A percentile compares a stretch with the other conserved stretches of the same genome.
phyloP scores from a whole-genome alignment of 495 filamentous ascomycete genomes.

The Daldinia vernicosa region DNA sequence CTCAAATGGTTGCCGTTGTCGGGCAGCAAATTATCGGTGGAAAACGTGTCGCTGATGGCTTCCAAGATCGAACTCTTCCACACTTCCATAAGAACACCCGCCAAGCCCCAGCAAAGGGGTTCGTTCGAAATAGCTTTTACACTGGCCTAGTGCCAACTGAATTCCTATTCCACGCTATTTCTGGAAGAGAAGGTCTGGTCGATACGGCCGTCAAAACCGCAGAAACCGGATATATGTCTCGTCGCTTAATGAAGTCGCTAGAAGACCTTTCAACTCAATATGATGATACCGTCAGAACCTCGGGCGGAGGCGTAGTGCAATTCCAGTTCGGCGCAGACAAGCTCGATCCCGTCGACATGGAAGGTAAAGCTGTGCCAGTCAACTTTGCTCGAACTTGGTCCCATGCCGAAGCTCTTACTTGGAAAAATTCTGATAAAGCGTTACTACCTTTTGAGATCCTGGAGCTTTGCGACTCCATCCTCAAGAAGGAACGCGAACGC shows the following conservation, averaged over 20 bases:
- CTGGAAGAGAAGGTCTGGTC: conserved; percentile 96
- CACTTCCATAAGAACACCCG: conserved; percentile 95
- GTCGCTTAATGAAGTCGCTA: conserved; percentile 95
- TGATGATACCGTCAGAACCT: conserved; percentile 93
- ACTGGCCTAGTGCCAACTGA: conserved; percentile 88
- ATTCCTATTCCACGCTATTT: conserved; percentile 98
- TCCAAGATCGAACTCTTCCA: conserved; percentile 92
- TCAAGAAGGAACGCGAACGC: conserved; percentile 71
- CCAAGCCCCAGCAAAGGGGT: conserved; percentile 92
- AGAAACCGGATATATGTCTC: conserved; percentile 98
- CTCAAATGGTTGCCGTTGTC: conserved; percentile 97
- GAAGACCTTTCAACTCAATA: conserved; percentile 93
- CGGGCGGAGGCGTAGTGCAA: conserved; percentile 84
- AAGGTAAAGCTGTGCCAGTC: conserved; percentile 90
- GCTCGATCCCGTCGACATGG: conserved; percentile 96
- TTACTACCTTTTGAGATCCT: conserved; percentile 79
- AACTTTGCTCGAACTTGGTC: conserved; percentile 92
- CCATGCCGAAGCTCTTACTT: conserved; percentile 81
- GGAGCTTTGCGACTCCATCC: conserved; percentile 66
- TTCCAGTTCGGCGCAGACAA: conserved; percentile 97
- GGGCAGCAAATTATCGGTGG: conserved; percentile 97
- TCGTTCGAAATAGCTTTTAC: conserved; percentile 97
- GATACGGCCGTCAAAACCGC: conserved; percentile 99
- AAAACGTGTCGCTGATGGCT: conserved; percentile 92
- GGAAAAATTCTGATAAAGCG: conserved; percentile 75